Percentiles rank a stretch among this genome's conserved stretches.
Conservation (phyloP, 2,329 filamentous ascomycete genomes). For the Claviceps paspali region DNA sequence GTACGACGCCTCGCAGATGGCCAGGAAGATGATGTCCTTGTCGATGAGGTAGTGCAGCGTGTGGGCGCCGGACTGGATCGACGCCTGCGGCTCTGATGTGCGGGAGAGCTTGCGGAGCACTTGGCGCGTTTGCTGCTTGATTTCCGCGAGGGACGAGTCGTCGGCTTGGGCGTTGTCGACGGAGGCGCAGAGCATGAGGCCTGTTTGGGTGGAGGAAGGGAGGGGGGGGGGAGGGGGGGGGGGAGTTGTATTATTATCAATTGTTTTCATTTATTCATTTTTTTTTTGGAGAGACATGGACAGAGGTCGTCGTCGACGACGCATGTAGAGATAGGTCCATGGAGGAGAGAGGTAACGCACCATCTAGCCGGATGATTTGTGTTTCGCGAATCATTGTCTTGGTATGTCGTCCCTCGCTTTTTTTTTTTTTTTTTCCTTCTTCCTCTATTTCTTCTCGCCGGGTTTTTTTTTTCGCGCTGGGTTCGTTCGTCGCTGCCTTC, state of each 20-base stretch:
- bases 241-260: slow-evolving; percentile 3
- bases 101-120: slow-evolving; percentile 77
- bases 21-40: slow-evolving; percentile 74
- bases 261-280: background rate
- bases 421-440: too few species aligned
- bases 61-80: slow-evolving; percentile 71
- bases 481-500: too few species aligned
- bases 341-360: slow-evolving; percentile 28
- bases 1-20: slow-evolving; percentile 86
- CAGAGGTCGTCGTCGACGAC: too few species aligned
- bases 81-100: slow-evolving; percentile 80
- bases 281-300: too few species aligned
- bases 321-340: too few species aligned
- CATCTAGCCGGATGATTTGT: slow-evolving; percentile 86
- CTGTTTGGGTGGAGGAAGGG: slow-evolving; percentile 26
- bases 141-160: slow-evolving; percentile 56
- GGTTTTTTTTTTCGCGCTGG: too few species aligned
- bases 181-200: slow-evolving; percentile 86
- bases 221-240: slow-evolving; percentile 2
- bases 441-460: too few species aligned
- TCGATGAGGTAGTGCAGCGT: slow-evolving; percentile 84
- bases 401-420: too few species aligned
- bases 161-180: slow-evolving; percentile 55
- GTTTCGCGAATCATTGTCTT: slow-evolving; percentile 71
- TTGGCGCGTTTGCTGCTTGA: slow-evolving; percentile 83